Percentiles rank a stretch among this genome's conserved stretches.
phyloP scores from a whole-genome alignment of 140 eudicot genomes.

The Stevia rebaudiana region DNA sequence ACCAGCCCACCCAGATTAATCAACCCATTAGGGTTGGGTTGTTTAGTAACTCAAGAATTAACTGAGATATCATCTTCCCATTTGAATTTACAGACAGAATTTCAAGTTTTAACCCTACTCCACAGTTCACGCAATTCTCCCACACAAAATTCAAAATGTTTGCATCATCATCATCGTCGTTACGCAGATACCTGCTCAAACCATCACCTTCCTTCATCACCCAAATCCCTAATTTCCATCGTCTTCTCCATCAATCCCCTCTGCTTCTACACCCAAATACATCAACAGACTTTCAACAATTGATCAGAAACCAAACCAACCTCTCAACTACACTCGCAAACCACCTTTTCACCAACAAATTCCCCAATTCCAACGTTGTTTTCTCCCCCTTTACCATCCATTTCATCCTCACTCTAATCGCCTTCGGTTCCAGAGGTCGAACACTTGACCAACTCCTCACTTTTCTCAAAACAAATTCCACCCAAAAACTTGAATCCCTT shows the following conservation, averaged over 20 bases:
- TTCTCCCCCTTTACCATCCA: conserved; percentile 69
- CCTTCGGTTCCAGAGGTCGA: conserved; percentile 54
- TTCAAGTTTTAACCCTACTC: no score
- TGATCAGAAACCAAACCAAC: conserved; percentile 45
- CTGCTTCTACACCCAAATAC: no score
- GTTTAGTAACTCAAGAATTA: no score
- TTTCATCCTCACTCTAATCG: conserved; percentile 43
- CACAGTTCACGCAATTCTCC: no score
- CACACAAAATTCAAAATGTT: no score
- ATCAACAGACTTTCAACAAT: conserved; percentile 35
- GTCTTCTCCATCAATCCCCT: no score
- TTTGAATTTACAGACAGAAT: no score
- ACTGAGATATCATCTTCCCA: no score
- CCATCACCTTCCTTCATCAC: background rate
- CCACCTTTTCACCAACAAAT: conserved; percentile 33
- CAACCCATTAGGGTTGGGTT: no score
- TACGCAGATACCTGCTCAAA: no score
- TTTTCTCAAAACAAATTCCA: conserved; percentile 44
- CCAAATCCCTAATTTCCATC: background rate
- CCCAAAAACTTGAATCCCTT: conserved; percentile 39
- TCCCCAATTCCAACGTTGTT: conserved; percentile 41
- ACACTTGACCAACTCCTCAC: conserved; percentile 55
- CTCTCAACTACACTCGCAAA: conserved; percentile 42
- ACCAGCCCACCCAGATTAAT: no score
- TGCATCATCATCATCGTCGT: no score